Evolutionary conservation across 2,329 filamentous ascomycete genomes (phyloP).

Genomic region (Colletotrichum sansevieriae): DNA sequence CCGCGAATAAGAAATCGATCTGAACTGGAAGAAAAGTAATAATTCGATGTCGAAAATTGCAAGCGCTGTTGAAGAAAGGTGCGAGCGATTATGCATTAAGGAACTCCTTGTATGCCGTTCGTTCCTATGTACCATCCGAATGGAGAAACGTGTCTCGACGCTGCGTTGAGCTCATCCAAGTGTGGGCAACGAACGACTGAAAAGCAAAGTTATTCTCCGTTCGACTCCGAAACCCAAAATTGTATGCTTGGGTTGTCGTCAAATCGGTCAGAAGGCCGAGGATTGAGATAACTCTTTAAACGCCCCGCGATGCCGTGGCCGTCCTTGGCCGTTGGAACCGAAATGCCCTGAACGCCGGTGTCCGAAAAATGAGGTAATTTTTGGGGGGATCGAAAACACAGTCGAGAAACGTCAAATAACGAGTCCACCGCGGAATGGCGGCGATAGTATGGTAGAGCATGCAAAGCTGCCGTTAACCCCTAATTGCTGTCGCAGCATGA

Average conservation of each 20-base stretch:
- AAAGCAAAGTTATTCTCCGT: constrained; percentile 30
- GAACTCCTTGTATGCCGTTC: constrained; percentile 40
- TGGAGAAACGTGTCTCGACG: constrained; percentile 23
- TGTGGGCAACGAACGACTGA: constrained; percentile 24
- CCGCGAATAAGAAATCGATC: constrained; percentile 17
- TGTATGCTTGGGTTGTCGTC: constrained; percentile 35
- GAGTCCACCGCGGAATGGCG: not conserved
- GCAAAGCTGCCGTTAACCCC: constrained; percentile 48
- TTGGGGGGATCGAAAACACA: constrained; percentile 29
- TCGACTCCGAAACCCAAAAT: constrained; percentile 30
- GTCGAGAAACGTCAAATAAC: constrained; percentile 40
- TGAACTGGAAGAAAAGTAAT: constrained; percentile 7
- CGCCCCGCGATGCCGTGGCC: constrained; percentile 33
- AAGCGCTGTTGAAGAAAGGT: constrained; percentile 33
- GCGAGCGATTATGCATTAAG: constrained; percentile 44
- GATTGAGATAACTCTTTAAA: constrained; percentile 32
- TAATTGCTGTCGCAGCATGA: constrained; percentile 64
- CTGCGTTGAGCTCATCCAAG: constrained; percentile 38
- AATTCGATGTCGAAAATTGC: constrained; percentile 12
- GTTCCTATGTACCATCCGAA: constrained; percentile 40
- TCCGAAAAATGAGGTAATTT: constrained; percentile 15
- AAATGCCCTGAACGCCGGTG: constrained; percentile 39
- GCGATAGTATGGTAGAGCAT: not conserved
- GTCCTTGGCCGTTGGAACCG: constrained; percentile 26
- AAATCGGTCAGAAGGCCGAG: constrained; percentile 24